A percentile compares a stretch with the other conserved stretches of the same genome.
Conservation (phyloP, 2,329 filamentous ascomycete genomes). For the Daldinia sp. region DNA sequence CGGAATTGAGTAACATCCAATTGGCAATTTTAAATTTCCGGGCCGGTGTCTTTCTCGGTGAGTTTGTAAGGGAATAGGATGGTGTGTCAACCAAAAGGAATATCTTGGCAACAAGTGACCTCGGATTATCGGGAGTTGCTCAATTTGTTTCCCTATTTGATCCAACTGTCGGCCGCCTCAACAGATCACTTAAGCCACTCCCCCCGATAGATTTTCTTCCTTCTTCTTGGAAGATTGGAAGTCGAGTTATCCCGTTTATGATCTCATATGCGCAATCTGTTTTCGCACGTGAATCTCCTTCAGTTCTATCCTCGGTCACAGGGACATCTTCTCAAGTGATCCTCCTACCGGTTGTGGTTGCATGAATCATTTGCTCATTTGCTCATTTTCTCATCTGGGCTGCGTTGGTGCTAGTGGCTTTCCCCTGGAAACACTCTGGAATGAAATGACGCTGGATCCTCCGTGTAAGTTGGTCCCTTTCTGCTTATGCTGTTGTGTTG, state of each 20-base stretch:
- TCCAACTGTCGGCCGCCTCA: conserved; percentile 23
- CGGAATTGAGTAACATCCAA: conserved; percentile 29
- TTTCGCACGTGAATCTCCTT: conserved; percentile 27
- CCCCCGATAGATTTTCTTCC: conserved; percentile 13
- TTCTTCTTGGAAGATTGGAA: conserved; percentile 7
- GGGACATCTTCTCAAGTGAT: conserved; percentile 2
- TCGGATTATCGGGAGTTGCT: conserved; percentile 41
- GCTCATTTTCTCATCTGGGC: conserved; percentile 7
- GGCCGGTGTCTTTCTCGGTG: conserved; percentile 44
- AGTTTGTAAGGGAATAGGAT: conserved; percentile 34
- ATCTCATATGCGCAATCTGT: conserved; percentile 17
- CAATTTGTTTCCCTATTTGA: conserved; percentile 24
- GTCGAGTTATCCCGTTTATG: conserved; percentile 21
- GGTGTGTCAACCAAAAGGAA: conserved; percentile 21
- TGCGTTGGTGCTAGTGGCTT: not conserved
- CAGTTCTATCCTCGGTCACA: conserved; percentile 5
- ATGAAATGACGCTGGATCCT: conserved; percentile 3
- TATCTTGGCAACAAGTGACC: conserved; percentile 37
- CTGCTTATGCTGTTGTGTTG: conserved; percentile 6
- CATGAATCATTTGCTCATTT: conserved; percentile 9
- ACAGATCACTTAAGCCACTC: conserved; percentile 15
- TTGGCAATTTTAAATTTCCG: conserved; percentile 34
- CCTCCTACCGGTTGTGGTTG: conserved; percentile 11
- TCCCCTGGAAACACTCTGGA: not conserved
- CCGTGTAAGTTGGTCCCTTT: conserved; percentile 3